Percentiles rank a stretch among this genome's conserved stretches.
Conservation (phyloP, 768 basidiomycete genomes). For the Kwoniella heveanensis region DNA sequence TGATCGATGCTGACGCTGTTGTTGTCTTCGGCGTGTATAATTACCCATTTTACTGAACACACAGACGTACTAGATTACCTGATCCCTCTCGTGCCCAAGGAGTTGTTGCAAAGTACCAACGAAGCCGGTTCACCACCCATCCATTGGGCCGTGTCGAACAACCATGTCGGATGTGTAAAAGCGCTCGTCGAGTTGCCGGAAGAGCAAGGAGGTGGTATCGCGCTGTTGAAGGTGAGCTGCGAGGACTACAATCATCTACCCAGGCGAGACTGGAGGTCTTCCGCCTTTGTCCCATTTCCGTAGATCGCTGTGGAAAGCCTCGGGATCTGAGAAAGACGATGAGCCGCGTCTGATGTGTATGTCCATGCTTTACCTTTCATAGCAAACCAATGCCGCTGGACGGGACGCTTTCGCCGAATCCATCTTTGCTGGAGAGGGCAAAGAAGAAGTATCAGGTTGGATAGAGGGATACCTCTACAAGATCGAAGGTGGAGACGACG, state of each 20-base stretch:
- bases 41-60: too few relatives aligned
- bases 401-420: constrained; percentile 53
- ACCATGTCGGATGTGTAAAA: constrained; percentile 63
- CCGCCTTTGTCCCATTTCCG: too few relatives aligned
- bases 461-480: constrained; percentile 63
- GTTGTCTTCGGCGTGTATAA: not conserved
- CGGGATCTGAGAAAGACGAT: too few relatives aligned
- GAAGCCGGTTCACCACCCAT: constrained; percentile 75
- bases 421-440: constrained; percentile 53
- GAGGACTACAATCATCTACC: too few relatives aligned
- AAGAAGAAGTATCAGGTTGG: constrained; percentile 55
- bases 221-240: constrained; percentile 50
- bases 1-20: too few relatives aligned
- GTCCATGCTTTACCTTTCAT: not conserved
- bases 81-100: constrained; percentile 64
- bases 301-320: too few relatives aligned
- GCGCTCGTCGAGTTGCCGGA: constrained; percentile 48
- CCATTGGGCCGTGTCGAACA: constrained; percentile 89
- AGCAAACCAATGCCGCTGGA: constrained; percentile 50
- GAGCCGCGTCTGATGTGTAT: too few relatives aligned
- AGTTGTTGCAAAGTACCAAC: constrained; percentile 68
- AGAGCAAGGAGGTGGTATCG: constrained; percentile 53
- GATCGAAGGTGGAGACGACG: constrained; percentile 78
- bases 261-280: too few relatives aligned
- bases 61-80: constrained; percentile 76